These are phyloP conservation scores for Conticribra weissflogii DNA, from an alignment of 108 stramenopile genomes.

Conservation along the genomic window DNA sequence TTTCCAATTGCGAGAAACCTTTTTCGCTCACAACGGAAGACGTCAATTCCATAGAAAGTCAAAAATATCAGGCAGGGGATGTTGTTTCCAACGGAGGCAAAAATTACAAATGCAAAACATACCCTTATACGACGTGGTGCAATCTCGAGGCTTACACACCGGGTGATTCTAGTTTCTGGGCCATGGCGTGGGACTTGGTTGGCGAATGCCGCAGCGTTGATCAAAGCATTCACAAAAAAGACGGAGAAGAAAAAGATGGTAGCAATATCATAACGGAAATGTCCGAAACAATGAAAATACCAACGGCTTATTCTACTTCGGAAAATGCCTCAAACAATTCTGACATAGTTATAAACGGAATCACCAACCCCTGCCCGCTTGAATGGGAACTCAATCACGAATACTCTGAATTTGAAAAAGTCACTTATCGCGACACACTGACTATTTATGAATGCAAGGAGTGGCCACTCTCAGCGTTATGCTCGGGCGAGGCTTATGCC, in stretches of 20 bases:
- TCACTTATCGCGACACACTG: slow-evolving; percentile 13
- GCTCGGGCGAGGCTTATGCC: slow-evolving; percentile 1
- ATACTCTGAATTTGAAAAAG: slow-evolving; percentile 3
- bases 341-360: not conserved
- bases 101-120: slow-evolving; percentile 18
- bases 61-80: not conserved
- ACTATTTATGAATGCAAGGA: slow-evolving; percentile 17
- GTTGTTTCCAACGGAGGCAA: slow-evolving; percentile 1
- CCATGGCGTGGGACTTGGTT: slow-evolving; percentile 22
- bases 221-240: not conserved
- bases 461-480: not conserved
- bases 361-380: slow-evolving; percentile 11
- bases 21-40: not conserved
- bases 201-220: slow-evolving; percentile 3
- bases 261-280: not conserved
- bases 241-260: not conserved
- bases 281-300: not conserved
- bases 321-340: not conserved
- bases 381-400: slow-evolving; percentile 1
- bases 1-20: not conserved
- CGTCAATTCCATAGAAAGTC: not conserved
- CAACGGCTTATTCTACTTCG: not conserved
- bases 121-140: slow-evolving; percentile 24
- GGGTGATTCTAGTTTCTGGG: slow-evolving; percentile 10
- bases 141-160: slow-evolving; percentile 8